phyloP scores from a whole-genome alignment of 2,329 filamentous ascomycete genomes.

The Blastomyces parvus region DNA sequence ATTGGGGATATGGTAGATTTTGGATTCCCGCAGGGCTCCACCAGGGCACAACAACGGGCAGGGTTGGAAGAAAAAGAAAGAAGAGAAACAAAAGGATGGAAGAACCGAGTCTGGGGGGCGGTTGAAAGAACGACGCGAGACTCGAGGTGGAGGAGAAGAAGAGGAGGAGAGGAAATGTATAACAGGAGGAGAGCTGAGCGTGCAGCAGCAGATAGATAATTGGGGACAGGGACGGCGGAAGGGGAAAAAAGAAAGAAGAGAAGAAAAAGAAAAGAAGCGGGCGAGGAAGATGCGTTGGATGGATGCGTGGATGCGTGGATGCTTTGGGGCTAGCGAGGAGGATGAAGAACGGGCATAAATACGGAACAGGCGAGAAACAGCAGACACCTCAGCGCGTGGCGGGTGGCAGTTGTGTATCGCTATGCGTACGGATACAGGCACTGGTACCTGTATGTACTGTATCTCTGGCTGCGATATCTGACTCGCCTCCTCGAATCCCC shows the following conservation, averaged over 20 bases:
- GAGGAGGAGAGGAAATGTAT: neutral
- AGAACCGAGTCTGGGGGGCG: slow-evolving; percentile 5
- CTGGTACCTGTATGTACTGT: too few species aligned
- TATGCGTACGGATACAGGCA: too few species aligned
- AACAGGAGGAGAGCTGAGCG: neutral
- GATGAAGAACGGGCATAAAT: too few species aligned
- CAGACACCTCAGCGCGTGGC: too few species aligned
- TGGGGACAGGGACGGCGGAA: neutral
- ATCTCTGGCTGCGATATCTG: too few species aligned
- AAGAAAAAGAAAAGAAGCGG: neutral
- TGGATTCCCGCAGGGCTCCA: slow-evolving; percentile 9
- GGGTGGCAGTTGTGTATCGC: too few species aligned
- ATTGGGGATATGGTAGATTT: neutral
- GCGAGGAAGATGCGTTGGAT: too few species aligned
- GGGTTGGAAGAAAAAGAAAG: slow-evolving; percentile 11
- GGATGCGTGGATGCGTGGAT: too few species aligned
- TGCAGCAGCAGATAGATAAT: neutral
- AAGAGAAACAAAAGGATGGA: slow-evolving; percentile 10
- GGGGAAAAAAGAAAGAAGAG: neutral
- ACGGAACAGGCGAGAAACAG: too few species aligned
- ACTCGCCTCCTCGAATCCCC: too few species aligned
- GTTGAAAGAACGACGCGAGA: slow-evolving; percentile 3
- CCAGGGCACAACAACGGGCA: slow-evolving; percentile 7
- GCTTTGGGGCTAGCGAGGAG: neutral
- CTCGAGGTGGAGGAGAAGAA: neutral